Evolutionary conservation across 305 asterid genomes (phyloP).

Genomic region (Solanum hybrid): DNA sequence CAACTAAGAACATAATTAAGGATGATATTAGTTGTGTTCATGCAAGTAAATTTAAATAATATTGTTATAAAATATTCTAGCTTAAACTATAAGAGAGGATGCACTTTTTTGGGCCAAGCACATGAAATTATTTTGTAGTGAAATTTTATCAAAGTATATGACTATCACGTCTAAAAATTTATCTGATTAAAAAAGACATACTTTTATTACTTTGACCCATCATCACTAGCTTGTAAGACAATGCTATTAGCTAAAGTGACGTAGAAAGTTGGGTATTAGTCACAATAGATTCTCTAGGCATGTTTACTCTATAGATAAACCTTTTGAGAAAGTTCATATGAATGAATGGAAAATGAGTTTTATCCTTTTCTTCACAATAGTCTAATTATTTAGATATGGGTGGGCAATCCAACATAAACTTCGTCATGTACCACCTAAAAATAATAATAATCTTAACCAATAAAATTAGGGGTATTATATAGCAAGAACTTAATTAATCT

Average conservation of each 20-base stretch:
- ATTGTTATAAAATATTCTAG: neutral
- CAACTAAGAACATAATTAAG: neutral
- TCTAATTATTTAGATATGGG: neutral
- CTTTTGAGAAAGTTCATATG: slow-evolving; percentile 24
- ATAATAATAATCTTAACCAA: neutral
- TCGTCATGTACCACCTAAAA: neutral
- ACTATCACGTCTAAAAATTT: neutral
- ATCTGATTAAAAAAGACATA: neutral
- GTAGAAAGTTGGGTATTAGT: slow-evolving; percentile 42
- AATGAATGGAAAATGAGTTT: slow-evolving; percentile 20
- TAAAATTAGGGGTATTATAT: neutral
- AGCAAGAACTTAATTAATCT: neutral
- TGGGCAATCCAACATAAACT: neutral
- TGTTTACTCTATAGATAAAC: slow-evolving; percentile 24
- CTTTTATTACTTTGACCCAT: neutral
- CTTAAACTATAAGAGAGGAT: neutral
- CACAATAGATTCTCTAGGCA: slow-evolving; percentile 28
- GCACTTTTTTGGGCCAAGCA: neutral
- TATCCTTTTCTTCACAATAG: slow-evolving; percentile 6
- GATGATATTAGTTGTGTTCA: neutral
- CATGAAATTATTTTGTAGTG: neutral
- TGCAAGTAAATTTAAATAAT: neutral
- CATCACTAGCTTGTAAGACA: slow-evolving; percentile 22
- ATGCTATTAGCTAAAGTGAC: slow-evolving; percentile 28
- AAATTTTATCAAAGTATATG: neutral